phyloP scores from a whole-genome alignment of 1,284 basidiomycete genomes.

The Ceratobasidium sp. region DNA sequence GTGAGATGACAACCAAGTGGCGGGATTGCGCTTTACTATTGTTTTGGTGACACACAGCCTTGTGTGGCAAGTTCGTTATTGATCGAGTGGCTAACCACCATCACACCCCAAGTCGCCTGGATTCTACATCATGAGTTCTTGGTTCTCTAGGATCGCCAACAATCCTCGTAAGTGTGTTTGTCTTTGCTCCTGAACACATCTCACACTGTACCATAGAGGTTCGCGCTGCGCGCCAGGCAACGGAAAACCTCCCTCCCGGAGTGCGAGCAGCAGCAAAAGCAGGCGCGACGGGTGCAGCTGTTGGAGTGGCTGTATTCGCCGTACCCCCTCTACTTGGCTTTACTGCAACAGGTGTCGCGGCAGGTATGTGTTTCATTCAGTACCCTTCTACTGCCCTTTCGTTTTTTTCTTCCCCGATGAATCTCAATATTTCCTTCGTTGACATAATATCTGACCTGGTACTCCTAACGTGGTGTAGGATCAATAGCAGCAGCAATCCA shows the following conservation, averaged over 20 bases:
- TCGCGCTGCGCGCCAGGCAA: conserved; percentile 2
- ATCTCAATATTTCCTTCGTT: no score
- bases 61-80: not conserved
- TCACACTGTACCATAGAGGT: not conserved
- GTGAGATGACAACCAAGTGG: not conserved
- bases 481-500: conserved; percentile 45
- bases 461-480: conserved; percentile 4
- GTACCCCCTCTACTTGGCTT: conserved; percentile 29
- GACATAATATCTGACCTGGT: no score
- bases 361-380: conserved; percentile 14
- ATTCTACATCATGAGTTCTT: conserved; percentile 8
- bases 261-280: conserved; percentile 4
- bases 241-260: conserved; percentile 9
- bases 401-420: no score
- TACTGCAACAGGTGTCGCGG: conserved; percentile 27
- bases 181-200: no score
- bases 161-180: conserved; percentile 5
- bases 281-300: conserved; percentile 28
- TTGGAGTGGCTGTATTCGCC: conserved; percentile 23
- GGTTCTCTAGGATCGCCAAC: conserved; percentile 7
- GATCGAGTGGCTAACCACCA: not conserved
- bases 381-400: not conserved
- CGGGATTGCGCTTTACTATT: not conserved
- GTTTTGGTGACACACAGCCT: not conserved
- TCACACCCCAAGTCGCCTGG: not conserved